phyloP scores from a whole-genome alignment of 208 protist genomes.

The Acanthamoeba quina region DNA sequence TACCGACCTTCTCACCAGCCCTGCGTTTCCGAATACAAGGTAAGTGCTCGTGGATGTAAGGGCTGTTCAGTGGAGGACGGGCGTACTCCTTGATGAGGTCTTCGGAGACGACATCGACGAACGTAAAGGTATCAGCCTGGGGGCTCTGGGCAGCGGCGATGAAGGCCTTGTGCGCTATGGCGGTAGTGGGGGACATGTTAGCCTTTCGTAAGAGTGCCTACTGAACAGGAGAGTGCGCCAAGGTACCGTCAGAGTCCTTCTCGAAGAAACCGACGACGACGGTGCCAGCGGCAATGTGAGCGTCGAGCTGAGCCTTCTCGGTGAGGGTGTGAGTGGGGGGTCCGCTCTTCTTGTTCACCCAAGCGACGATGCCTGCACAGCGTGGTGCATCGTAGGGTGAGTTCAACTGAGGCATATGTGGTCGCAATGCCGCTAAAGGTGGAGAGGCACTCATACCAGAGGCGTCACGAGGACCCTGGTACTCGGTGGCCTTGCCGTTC shows the following conservation, averaged over 20 bases:
- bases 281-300: not conserved
- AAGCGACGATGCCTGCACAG: conserved; percentile 44
- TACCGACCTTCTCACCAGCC: conserved; percentile 25
- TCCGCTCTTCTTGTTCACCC: conserved; percentile 68
- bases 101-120: conserved; percentile 31
- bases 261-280: conserved; percentile 69
- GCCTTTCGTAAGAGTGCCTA: not conserved
- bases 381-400: not conserved
- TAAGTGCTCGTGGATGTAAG: not conserved
- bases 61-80: not conserved
- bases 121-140: not conserved
- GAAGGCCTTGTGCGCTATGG: conserved; percentile 67
- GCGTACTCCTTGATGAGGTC: conserved; percentile 48
- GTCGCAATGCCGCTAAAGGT: not conserved
- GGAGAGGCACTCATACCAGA: not conserved
- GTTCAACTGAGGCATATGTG: not conserved
- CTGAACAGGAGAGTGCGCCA: not conserved
- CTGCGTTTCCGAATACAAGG: not conserved
- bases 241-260: conserved; percentile 48
- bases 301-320: conserved; percentile 48
- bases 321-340: conserved; percentile 42
- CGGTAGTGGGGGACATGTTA: not conserved
- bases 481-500: conserved; percentile 6
- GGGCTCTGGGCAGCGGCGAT: not conserved
- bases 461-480: conserved; percentile 14